phyloP scores from a whole-genome alignment of 768 basidiomycete species.

The Boletus fagicola region DNA sequence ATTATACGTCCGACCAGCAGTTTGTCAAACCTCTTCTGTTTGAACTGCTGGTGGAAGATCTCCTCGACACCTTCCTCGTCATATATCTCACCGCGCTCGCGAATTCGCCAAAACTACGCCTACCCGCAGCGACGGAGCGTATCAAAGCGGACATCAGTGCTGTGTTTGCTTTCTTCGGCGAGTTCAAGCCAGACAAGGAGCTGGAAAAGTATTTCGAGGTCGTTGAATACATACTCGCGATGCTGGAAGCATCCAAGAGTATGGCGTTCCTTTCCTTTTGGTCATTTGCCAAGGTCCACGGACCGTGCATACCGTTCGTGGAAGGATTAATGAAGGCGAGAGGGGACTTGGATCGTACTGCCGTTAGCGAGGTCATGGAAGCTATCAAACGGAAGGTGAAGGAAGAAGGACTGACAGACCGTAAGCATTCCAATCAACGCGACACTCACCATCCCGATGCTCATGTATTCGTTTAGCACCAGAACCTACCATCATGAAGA shows the following conservation, averaged over 20 bases:
- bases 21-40: constrained; percentile 90
- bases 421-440: constrained; percentile 46
- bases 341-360: constrained; percentile 87
- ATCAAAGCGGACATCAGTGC: constrained; percentile 80
- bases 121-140: constrained; percentile 80
- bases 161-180: constrained; percentile 77
- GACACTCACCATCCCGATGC: neutral
- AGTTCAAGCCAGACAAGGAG: constrained; percentile 73
- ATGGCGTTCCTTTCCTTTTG: constrained; percentile 92
- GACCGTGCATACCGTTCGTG: constrained; percentile 88
- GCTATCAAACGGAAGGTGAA: constrained; percentile 89
- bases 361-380: constrained; percentile 89
- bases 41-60: constrained; percentile 89
- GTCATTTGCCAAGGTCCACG: constrained; percentile 90
- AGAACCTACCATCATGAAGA: constrained; percentile 91
- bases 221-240: constrained; percentile 74
- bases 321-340: constrained; percentile 88
- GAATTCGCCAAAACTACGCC: constrained; percentile 78
- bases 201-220: constrained; percentile 84
- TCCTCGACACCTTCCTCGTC: constrained; percentile 87
- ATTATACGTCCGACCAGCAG: constrained; percentile 92
- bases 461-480: constrained; percentile 46
- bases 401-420: constrained; percentile 80
- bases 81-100: constrained; percentile 86
- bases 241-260: constrained; percentile 84